Percentiles rank a stretch among this genome's conserved stretches.
phyloP scores from a whole-genome alignment of 2,329 filamentous ascomycete genomes.

The Ophiostoma fasciatum region DNA sequence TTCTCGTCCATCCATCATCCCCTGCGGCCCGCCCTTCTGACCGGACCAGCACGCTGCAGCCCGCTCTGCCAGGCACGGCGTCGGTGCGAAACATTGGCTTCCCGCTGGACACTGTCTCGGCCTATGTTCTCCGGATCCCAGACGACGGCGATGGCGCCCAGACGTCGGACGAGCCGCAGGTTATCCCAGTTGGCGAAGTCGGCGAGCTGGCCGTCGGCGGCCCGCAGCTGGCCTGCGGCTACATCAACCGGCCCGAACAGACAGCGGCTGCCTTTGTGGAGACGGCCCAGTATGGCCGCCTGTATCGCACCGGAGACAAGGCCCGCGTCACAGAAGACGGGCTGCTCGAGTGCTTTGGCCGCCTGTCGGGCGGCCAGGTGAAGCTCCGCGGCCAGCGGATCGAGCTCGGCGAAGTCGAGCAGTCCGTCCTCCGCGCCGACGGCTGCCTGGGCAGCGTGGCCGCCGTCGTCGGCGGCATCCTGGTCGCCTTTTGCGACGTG shows the following conservation, averaged over 20 bases:
- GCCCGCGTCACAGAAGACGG: conserved; percentile 54
- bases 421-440: conserved; percentile 45
- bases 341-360: conserved; percentile 67
- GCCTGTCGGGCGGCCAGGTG: conserved; percentile 66
- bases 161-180: conserved; percentile 2
- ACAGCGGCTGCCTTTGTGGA: conserved; percentile 58
- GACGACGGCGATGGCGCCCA: conserved; percentile 9
- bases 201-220: conserved; percentile 77
- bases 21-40: not conserved
- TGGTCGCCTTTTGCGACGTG: conserved; percentile 60
- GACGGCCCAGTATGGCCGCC: conserved; percentile 42
- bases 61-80: conserved; percentile 39
- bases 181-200: conserved; percentile 50
- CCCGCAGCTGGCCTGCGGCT: conserved; percentile 61
- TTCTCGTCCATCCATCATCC: not conserved
- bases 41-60: conserved; percentile 47
- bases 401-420: conserved; percentile 66
- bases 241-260: conserved; percentile 67
- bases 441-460: conserved; percentile 53
- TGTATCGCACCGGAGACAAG: conserved; percentile 80
- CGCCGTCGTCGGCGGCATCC: conserved; percentile 47
- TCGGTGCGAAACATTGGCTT: conserved; percentile 57
- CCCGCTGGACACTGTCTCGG: conserved; percentile 69
- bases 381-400: conserved; percentile 76
- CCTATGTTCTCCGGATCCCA: conserved; percentile 48